Percentiles rank a stretch among this genome's conserved stretches.
Conservation (phyloP, 2,329 filamentous ascomycete species). For the Pseudopithomyces chartarum region DNA sequence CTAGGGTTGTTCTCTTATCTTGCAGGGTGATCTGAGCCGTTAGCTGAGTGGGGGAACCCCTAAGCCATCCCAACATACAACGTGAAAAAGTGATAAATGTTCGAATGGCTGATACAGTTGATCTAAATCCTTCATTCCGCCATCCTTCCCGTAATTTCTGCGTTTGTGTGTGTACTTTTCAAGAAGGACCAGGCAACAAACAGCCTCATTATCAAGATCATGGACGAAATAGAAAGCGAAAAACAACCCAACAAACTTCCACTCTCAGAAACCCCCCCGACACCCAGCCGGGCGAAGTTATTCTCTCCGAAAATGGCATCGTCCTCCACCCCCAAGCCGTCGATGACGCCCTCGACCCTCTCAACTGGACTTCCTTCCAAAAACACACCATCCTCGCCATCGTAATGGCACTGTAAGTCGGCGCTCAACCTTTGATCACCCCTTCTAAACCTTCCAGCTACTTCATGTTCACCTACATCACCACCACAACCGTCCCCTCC, state of each 20-base stretch:
- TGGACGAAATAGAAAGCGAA: not conserved
- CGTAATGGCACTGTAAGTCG: conserved; percentile 2
- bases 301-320: not conserved
- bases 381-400: conserved; percentile 3
- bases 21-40: not conserved
- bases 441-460: not conserved
- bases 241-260: not conserved
- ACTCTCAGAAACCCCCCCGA: not conserved
- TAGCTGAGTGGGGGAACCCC: not conserved
- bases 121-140: not conserved
- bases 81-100: not conserved
- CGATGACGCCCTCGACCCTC: conserved; percentile 1
- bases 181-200: no score
- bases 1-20: conserved; percentile 4
- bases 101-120: not conserved
- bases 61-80: not conserved
- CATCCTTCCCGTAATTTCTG: not conserved
- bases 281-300: not conserved
- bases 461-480: conserved; percentile 9
- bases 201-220: not conserved
- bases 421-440: not conserved
- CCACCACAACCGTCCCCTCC: conserved; percentile 3
- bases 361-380: conserved; percentile 5
- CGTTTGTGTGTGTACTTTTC: not conserved
- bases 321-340: conserved; percentile 3